phyloP scores from a whole-genome alignment of 2,329 filamentous ascomycete species.

The Colletotrichum tanaceti region DNA sequence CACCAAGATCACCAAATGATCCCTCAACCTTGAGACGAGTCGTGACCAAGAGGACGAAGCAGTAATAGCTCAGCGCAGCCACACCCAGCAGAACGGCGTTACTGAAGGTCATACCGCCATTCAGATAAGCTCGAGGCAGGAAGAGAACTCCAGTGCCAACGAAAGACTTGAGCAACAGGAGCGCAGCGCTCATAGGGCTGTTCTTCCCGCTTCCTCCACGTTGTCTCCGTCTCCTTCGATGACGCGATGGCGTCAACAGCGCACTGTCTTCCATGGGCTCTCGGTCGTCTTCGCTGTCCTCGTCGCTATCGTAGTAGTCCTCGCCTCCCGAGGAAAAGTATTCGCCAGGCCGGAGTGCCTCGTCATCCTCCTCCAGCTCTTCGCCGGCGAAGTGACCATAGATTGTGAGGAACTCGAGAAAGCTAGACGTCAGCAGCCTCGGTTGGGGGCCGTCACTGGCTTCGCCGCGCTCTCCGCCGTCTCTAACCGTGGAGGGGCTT shows the following conservation, averaged over 20 bases:
- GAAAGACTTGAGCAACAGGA: slow-evolving; percentile 95
- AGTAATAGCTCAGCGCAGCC: slow-evolving; percentile 92
- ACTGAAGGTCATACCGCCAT: slow-evolving; percentile 97
- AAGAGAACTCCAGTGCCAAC: slow-evolving; percentile 97
- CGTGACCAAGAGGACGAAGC: slow-evolving; percentile 92
- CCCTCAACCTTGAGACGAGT: slow-evolving; percentile 87
- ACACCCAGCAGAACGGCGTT: slow-evolving; percentile 90
- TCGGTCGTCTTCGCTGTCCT: slow-evolving; percentile 70
- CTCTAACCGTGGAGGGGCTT: slow-evolving; percentile 62
- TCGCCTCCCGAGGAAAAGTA: slow-evolving; percentile 87
- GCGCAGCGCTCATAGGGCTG: slow-evolving; percentile 79
- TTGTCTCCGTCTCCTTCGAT: slow-evolving; percentile 80
- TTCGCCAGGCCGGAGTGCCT: slow-evolving; percentile 85
- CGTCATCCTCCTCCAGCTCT: slow-evolving; percentile 95
- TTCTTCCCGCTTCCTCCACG: slow-evolving; percentile 81
- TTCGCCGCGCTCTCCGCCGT: slow-evolving; percentile 55
- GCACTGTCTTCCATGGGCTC: slow-evolving; percentile 91
- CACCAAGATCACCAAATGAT: slow-evolving; percentile 98
- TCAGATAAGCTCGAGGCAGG: slow-evolving; percentile 90
- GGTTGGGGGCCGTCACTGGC: slow-evolving; percentile 57
- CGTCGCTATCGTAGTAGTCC: slow-evolving; percentile 57
- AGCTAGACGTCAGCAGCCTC: slow-evolving; percentile 86
- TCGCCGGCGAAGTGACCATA: slow-evolving; percentile 99
- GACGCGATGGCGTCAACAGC: slow-evolving; percentile 79
- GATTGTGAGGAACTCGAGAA: slow-evolving; percentile 93